phyloP scores from a whole-genome alignment of 2,329 filamentous ascomycete genomes.

The Penicillium expansum region DNA sequence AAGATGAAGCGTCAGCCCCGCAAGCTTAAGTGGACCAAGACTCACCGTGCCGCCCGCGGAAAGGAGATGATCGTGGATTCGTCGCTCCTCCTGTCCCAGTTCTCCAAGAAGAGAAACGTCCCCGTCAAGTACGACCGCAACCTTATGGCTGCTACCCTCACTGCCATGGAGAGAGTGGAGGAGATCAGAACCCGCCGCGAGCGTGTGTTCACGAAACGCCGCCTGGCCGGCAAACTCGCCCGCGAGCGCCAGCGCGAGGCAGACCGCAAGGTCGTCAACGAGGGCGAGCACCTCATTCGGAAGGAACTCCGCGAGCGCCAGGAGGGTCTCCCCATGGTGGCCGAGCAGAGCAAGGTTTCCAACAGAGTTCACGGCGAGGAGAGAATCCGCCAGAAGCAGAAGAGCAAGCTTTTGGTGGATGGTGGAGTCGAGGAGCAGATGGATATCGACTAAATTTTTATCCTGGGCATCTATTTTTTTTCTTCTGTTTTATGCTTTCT shows the following conservation, averaged over 20 bases:
- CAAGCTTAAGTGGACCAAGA: constrained; percentile 96
- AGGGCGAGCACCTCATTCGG: constrained; percentile 90
- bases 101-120: constrained; percentile 88
- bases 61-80: constrained; percentile 91
- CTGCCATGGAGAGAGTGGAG: constrained; percentile 84
- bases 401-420: constrained; percentile 45
- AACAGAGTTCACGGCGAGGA: constrained; percentile 43
- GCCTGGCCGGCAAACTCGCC: constrained; percentile 76
- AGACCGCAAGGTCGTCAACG: constrained; percentile 82
- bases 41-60: constrained; percentile 78
- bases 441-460: constrained; percentile 44
- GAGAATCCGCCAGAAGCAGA: constrained; percentile 43
- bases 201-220: constrained; percentile 87
- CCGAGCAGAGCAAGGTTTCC: constrained; percentile 36
- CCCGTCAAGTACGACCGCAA: constrained; percentile 96
- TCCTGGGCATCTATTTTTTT: constrained; percentile 12
- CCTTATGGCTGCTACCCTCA: constrained; percentile 79
- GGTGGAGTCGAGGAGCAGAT: constrained; percentile 48
- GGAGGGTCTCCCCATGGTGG: constrained; percentile 41
- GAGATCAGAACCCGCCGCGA: constrained; percentile 83
- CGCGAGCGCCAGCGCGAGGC: constrained; percentile 73
- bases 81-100: constrained; percentile 68
- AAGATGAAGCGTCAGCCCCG: constrained; percentile 98
- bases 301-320: constrained; percentile 61
- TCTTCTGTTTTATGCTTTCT: constrained; percentile 22